Conservation (phyloP, 495 filamentous ascomycete species). For the Hypoxylon subgilvum region DNA sequence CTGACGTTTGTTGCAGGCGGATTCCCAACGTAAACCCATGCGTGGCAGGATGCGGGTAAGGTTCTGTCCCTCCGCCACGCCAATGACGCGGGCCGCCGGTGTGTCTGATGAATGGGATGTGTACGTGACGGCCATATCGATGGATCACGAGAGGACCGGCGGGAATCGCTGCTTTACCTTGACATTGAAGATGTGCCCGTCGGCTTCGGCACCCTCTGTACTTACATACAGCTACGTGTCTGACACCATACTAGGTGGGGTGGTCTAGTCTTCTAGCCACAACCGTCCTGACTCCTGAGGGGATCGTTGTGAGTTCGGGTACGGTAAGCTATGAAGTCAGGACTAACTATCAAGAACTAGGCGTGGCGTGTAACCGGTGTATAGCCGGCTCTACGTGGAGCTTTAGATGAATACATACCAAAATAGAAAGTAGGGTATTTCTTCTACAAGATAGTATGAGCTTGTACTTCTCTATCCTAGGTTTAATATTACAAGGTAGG, state of each 20-base stretch:
- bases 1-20: no score
- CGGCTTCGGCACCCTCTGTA: constrained; percentile 22
- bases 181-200: constrained; percentile 40
- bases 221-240: constrained; percentile 44
- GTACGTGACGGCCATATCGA: constrained; percentile 56
- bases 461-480: no score
- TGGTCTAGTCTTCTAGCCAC: constrained; percentile 47
- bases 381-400: no score
- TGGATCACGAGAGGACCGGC: constrained; percentile 63
- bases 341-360: constrained; percentile 27
- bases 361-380: no score
- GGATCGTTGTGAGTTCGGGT: constrained; percentile 67
- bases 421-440: no score
- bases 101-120: constrained; percentile 51
- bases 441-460: no score
- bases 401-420: constrained; percentile 24
- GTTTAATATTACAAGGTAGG: no score
- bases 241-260: constrained; percentile 43
- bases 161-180: constrained; percentile 55
- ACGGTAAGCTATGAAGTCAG: constrained; percentile 47
- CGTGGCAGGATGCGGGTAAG: constrained; percentile 61
- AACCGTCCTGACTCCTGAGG: constrained; percentile 46
- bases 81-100: constrained; percentile 49
- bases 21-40: constrained; percentile 57
- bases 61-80: constrained; percentile 49